Base-by-base conservation (phyloP, 2,329 filamentous ascomycete genomes). In the Colletotrichum costaricense region DNA sequence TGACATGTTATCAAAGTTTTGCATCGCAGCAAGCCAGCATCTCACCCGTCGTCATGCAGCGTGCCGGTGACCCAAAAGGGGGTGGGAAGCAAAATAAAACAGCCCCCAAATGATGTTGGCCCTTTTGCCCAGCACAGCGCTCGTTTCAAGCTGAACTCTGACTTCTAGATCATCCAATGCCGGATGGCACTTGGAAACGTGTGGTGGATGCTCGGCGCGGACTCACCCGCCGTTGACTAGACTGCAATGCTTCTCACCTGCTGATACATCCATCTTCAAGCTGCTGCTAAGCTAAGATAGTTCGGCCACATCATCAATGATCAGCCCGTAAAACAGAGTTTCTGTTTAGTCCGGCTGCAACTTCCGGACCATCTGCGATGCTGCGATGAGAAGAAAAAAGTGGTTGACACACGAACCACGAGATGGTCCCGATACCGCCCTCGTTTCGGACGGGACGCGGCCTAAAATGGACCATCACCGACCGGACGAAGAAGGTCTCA, bases 381-480 rank as follows among this genome's bases (percentile, higher is more conserved):
- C 19, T 35, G 33, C 33, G 33, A 35, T 35, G 33, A 35, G 33
- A 49, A 9, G 19, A 11, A 49, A 49, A n/a, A 11, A 49, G 42
- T 49, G n/a, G 42, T n/a, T 22, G 22, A 6, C 42, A 42, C 42
- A 42, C 33, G 56, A 57, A 22, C 59, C 57, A 26, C 63, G 28
- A 9, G 24, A 58, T 62, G 63, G 60, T 56, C 60, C 67, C 70
- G 67, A 66, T 73, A 65, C 55, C 35, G 24, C 42, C 22, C 22
- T 24, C 54, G 70, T 73, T 73, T 70, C 70, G 67, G 52, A 54
- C 63, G 24, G 60, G 26, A 54, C 35, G 55, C 46, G 67, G 56
- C 56, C 60, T 57, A 12, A 52, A 19, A 28, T 19, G 42, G 59
- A 14, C 16, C 38, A 28, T 6, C 14, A 55, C 7, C 30, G 24